Evolutionary conservation across 352 stramenopile genomes (phyloP), one percentile per base, ranked within the genome.

Genomic region (Hyaloperonospora brassicae): DNA sequence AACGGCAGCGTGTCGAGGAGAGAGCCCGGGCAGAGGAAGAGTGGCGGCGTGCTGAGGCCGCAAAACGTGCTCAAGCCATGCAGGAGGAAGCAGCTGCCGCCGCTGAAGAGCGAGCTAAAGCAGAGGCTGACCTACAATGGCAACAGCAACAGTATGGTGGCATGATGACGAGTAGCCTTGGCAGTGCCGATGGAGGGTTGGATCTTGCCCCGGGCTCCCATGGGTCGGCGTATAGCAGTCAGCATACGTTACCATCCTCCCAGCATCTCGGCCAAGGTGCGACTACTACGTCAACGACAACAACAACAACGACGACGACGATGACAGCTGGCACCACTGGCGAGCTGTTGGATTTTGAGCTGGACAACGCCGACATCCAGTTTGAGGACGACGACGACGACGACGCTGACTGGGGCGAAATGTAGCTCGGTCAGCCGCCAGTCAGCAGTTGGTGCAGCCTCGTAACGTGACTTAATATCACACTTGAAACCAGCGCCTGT

Each of bases 301-400:
- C 56, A 17, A 66, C 61, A 6, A 66, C 59, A 13, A 62, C 44
- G 13, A 61, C 56, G 13, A 66, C 62, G 8, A 64, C 61, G 0
- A 63, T 52, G 2, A 73, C 62, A 27, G 65, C 47, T 42, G 61
- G 58, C 7, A 73, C 65, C 25, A 72, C 70, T 2, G 78, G 66
- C 42, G 73, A 76, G n/a, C 45, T 88, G 54, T 57, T 91, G 35
- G 81, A 91, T 61, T 91, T 89, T 61, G 78, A 88, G 51, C 40
- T 87, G 43, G 72, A 80, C 25, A 86, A 80, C 55, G 74, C 79
- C n/a, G 77, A 87, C 45, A 70, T 88, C 39, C 64, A 85, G 39
- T 88, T 88, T 55, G 77, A 88, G 42, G 80, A 90, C 47, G 79
- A 91, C 34, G 80, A 90, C 47, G 79, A 91, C 34, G 80, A 91